These are phyloP conservation scores for Ogataea chonburiensis DNA, from an alignment of 805 yeast species.

Conservation along the genomic window DNA sequence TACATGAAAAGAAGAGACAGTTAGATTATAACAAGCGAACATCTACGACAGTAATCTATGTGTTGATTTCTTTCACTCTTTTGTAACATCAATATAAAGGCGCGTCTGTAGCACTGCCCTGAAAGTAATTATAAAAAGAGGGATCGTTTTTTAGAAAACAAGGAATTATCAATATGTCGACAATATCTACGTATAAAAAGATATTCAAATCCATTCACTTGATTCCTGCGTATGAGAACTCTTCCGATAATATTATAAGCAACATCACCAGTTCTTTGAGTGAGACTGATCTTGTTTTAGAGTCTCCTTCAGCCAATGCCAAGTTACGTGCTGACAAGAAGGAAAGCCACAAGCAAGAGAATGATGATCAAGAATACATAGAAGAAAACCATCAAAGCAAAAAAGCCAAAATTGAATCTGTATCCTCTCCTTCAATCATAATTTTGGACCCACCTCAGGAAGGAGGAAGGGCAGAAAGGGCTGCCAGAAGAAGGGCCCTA, in stretches of 20 bases:
- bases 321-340: slow-evolving; percentile 10
- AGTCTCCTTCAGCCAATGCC: slow-evolving; percentile 20
- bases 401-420: background rate
- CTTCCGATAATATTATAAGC: slow-evolving; percentile 13
- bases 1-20: slow-evolving; percentile 16
- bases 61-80: slow-evolving; percentile 7
- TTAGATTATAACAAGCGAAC: slow-evolving; percentile 1
- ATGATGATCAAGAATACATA: background rate
- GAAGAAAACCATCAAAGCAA: background rate
- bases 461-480: slow-evolving; percentile 3
- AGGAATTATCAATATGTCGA: too few species aligned
- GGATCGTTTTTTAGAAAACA: slow-evolving; percentile 1
- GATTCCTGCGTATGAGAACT: slow-evolving; percentile 17
- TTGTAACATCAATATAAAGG: slow-evolving; percentile 6
- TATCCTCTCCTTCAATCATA: background rate
- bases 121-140: slow-evolving; percentile 4
- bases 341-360: slow-evolving; percentile 1
- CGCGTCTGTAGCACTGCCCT: slow-evolving; percentile 7
- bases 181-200: slow-evolving; percentile 11
- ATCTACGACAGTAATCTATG: background rate
- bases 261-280: slow-evolving; percentile 18
- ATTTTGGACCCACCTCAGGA: slow-evolving; percentile 1
- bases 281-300: slow-evolving; percentile 20
- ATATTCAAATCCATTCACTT: slow-evolving; percentile 18
- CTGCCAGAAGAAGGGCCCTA: slow-evolving; percentile 4